A percentile compares a stretch with the other conserved stretches of the same genome.
phyloP scores from a whole-genome alignment of 2,329 filamentous ascomycete species.

The Cadophora luteo-olivacea region DNA sequence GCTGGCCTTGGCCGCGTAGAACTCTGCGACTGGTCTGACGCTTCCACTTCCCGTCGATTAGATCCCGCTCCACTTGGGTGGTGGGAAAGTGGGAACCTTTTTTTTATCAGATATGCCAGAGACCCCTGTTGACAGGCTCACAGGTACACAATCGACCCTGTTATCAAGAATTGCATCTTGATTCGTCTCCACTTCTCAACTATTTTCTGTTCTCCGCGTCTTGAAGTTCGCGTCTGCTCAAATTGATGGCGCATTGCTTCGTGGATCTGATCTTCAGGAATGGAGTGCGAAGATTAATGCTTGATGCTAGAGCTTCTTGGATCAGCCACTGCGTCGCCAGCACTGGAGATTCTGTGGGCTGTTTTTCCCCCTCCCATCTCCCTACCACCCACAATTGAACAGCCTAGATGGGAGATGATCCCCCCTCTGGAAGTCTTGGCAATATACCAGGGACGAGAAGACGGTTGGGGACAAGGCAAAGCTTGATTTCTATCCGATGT shows the following conservation, averaged over 20 bases:
- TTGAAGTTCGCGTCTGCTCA: slow-evolving; percentile 2
- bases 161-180: neutral
- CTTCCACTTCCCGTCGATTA: slow-evolving; percentile 3
- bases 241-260: neutral
- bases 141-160: neutral
- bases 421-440: neutral
- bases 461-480: neutral
- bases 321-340: slow-evolving; percentile 1
- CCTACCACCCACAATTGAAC: neutral
- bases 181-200: neutral
- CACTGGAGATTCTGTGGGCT: neutral
- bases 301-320: neutral
- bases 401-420: slow-evolving; percentile 3
- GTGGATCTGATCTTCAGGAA: neutral
- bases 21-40: neutral
- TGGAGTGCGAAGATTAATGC: neutral
- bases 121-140: neutral
- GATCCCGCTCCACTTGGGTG: neutral
- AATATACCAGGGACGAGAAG: neutral
- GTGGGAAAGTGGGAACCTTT: neutral
- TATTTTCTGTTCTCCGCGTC: neutral
- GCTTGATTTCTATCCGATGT: slow-evolving; percentile 4
- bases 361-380: neutral
- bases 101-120: neutral
- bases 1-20: neutral